Base-by-base conservation (phyloP, 139 green algal species). In the Trebouxia sp. region DNA sequence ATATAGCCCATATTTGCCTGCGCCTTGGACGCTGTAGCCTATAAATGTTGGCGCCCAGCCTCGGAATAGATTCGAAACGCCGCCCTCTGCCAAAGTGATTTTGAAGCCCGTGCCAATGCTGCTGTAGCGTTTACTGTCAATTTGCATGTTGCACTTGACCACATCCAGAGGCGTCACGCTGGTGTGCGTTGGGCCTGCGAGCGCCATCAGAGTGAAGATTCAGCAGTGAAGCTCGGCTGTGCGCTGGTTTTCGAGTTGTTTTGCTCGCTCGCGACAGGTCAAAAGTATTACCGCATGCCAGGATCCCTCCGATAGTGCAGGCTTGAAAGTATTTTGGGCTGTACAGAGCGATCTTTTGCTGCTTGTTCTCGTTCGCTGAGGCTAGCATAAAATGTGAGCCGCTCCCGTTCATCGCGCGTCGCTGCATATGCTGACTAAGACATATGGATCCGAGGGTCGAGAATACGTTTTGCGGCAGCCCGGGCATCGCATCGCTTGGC, bases 131-230 rank as follows among this genome's bases (percentile, higher is more conserved):
- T 84, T 84, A 58, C 89, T 90, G 79, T 95, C 87, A 37, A 85
- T 94, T 80, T 90, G 87, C 87, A 96, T 96, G 89, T 97, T 97
- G 87, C 94, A 98, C 89, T 98, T 98, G 39, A 98, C 94, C 0
- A 98, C 94, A 66, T 98, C 94, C 81, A 97, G 86, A 3, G 94
- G 94, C 0, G 94, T 97, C 17, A 97, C 87, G 4, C 83, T 83
- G 8, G 89, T 92, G 80, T 90, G 87, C 11, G 89, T 90, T 10
- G 85, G 65, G 41, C 84, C 62, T 72, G 62, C 62, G 32, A n/a
- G n/a, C n/a, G n/a, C n/a, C n/a, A n/a, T n/a, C n/a, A n/a, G n/a
- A n/a, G n/a, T n/a, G n/a, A n/a, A n/a, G n/a, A n/a, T n/a, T n/a
- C n/a, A n/a, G n/a, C n/a, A n/a, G n/a, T n/a, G n/a, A n/a, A n/a